Base-by-base conservation (phyloP, 2,329 filamentous ascomycete species). In the Fusarium tjaetaba region DNA sequence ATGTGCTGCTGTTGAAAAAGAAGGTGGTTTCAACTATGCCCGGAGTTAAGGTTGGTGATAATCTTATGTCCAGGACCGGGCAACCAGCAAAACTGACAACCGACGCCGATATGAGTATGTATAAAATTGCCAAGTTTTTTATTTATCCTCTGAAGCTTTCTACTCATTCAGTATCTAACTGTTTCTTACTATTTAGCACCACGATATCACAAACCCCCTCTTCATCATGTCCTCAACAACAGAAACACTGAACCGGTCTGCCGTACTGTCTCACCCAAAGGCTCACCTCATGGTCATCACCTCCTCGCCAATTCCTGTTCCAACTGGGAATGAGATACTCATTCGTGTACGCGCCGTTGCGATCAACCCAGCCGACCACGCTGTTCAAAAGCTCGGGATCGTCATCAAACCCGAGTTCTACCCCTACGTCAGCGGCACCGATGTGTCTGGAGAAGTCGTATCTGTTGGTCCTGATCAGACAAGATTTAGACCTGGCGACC, bases 1-100 rank as follows among this genome's bases (percentile, higher is more conserved):
- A 26, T 26, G 4, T 26, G 26, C 26, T 26, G 26, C 26, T 26
- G 26, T 26, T 26, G 26, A 26, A 4, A 26, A 4, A 22, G 18
- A 3, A 5, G 4, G 2, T 6, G 4, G 18, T 18, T 38, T 38
- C 18, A 10, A 38, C 15, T 5, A n/a, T 32, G 14, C 7, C 43
- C 57, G 57, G 57, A 60, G 15, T 51, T 60, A 60, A 60, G 43
- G 15, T 51, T 36, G 28, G 16, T 18, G 14, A 52, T 51, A 24
- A 24, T 51, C 26, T 60, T 60, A 52, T 39, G 15, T 60, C 57
- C 57, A 51, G 8, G 1, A 46, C 55, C 55, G 55, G 55, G 10
- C 5, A 11, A 18, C 0, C 4, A 36, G 2, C 32, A 53, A 53
- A 26, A 26, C 0, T 57, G n/a, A 32, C 22, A 32, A 32, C 32